These are phyloP conservation scores for Vanderwaltozyma polyspora DNA, from an alignment of 805 yeast species.

Conservation along the genomic window DNA sequence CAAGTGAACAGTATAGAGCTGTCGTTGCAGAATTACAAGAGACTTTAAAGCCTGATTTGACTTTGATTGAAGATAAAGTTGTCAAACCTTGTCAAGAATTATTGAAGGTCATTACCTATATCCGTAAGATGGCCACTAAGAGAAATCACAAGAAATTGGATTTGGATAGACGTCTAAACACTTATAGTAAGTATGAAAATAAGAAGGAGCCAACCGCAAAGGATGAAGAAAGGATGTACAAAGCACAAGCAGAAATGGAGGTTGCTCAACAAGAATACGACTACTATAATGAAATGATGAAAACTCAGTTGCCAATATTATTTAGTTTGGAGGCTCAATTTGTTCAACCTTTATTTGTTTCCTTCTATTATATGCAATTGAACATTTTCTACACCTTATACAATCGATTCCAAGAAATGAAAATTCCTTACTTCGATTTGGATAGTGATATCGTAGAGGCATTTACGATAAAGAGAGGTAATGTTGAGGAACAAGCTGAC, in stretches of 20 bases:
- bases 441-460: slow-evolving; percentile 74
- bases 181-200: slow-evolving; percentile 59
- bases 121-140: slow-evolving; percentile 89
- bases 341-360: slow-evolving; percentile 85
- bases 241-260: slow-evolving; percentile 79
- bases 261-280: slow-evolving; percentile 93
- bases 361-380: slow-evolving; percentile 94
- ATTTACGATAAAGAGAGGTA: slow-evolving; percentile 72
- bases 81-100: slow-evolving; percentile 88
- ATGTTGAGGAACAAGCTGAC: slow-evolving; percentile 82
- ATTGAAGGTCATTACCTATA: slow-evolving; percentile 65
- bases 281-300: slow-evolving; percentile 90
- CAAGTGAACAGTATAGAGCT: slow-evolving; percentile 82
- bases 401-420: slow-evolving; percentile 87
- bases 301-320: slow-evolving; percentile 76
- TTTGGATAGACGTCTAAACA: slow-evolving; percentile 71
- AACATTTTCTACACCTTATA: slow-evolving; percentile 90
- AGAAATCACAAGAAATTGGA: slow-evolving; percentile 93
- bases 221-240: slow-evolving; percentile 84
- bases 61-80: slow-evolving; percentile 79
- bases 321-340: slow-evolving; percentile 85
- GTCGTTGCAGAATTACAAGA: slow-evolving; percentile 79
- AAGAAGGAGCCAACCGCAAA: slow-evolving; percentile 77
- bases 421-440: slow-evolving; percentile 91
- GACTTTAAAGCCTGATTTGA: slow-evolving; percentile 83